Evolutionary conservation across 2,329 filamentous ascomycete species (phyloP).

Genomic region (Aspergillus floridensis): DNA sequence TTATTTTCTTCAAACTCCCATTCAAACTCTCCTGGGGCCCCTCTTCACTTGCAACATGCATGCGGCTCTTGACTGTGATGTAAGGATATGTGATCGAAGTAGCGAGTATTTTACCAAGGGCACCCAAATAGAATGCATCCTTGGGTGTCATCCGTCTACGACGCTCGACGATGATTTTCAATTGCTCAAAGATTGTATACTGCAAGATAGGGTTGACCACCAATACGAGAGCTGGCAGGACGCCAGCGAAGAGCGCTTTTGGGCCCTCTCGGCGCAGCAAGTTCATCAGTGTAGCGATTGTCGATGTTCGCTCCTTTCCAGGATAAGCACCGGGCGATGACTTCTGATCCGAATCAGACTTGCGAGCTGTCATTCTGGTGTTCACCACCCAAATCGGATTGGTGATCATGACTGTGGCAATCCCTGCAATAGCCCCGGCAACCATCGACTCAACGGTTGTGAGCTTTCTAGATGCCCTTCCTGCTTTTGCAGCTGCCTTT

Average conservation of each 20-base stretch:
- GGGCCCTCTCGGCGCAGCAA: slow-evolving; percentile 83
- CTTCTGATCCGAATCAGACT: slow-evolving; percentile 54
- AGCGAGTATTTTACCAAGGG: slow-evolving; percentile 89
- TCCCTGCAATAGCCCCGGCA: slow-evolving; percentile 88
- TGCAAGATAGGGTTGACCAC: slow-evolving; percentile 98
- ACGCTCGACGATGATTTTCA: slow-evolving; percentile 87
- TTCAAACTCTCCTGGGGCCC: slow-evolving; percentile 78
- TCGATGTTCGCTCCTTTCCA: slow-evolving; percentile 61
- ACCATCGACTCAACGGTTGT: slow-evolving; percentile 93
- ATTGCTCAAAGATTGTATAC: slow-evolving; percentile 97
- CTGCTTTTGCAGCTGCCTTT: slow-evolving; percentile 67
- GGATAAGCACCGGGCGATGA: slow-evolving; percentile 40
- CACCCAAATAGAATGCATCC: slow-evolving; percentile 86
- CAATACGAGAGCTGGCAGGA: slow-evolving; percentile 85
- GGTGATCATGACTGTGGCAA: slow-evolving; percentile 89
- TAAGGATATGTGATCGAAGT: slow-evolving; percentile 96
- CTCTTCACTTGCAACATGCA: slow-evolving; percentile 81
- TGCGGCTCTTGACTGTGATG: slow-evolving; percentile 96
- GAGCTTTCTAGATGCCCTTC: slow-evolving; percentile 74
- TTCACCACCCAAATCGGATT: slow-evolving; percentile 99
- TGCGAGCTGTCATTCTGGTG: slow-evolving; percentile 92
- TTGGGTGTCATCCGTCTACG: slow-evolving; percentile 73
- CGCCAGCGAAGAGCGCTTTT: slow-evolving; percentile 81
- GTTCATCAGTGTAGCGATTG: slow-evolving; percentile 74
- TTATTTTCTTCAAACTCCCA: slow-evolving; percentile 72